Evolutionary conservation across 2,329 filamentous ascomycete genomes (phyloP).

Genomic region (Sarocladiaceae sp.): DNA sequence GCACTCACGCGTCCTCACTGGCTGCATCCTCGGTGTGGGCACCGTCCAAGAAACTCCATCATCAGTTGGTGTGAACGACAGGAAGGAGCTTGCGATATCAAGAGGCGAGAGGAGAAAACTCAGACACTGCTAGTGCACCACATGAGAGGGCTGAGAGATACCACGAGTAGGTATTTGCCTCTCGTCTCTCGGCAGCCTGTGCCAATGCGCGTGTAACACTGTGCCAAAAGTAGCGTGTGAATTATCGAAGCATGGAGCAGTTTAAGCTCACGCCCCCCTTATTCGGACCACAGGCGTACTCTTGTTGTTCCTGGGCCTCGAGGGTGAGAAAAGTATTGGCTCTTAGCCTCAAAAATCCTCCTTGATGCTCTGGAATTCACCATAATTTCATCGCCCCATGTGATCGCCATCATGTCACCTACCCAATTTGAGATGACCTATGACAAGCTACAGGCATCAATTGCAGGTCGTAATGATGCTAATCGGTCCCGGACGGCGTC

Average conservation of each 20-base stretch:
- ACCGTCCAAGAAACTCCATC: conserved; percentile 1
- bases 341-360: neutral
- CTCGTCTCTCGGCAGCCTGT: neutral
- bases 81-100: neutral
- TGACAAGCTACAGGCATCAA: neutral
- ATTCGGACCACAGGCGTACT: neutral
- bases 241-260: neutral
- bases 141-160: neutral
- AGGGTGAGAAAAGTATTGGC: neutral
- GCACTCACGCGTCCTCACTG: neutral
- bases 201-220: neutral
- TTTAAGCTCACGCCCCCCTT: neutral
- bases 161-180: neutral
- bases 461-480: no score
- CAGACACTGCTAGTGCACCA: neutral
- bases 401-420: neutral
- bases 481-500: neutral
- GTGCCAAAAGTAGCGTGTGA: neutral
- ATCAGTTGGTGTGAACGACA: conserved; percentile 1
- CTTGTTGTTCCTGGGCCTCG: neutral
- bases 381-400: conserved; percentile 1
- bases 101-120: neutral
- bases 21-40: neutral
- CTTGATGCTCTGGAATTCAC: neutral
- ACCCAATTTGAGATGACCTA: neutral